Conservation (phyloP, 352 stramenopile species). For the Phytopythium oedochilum region DNA sequence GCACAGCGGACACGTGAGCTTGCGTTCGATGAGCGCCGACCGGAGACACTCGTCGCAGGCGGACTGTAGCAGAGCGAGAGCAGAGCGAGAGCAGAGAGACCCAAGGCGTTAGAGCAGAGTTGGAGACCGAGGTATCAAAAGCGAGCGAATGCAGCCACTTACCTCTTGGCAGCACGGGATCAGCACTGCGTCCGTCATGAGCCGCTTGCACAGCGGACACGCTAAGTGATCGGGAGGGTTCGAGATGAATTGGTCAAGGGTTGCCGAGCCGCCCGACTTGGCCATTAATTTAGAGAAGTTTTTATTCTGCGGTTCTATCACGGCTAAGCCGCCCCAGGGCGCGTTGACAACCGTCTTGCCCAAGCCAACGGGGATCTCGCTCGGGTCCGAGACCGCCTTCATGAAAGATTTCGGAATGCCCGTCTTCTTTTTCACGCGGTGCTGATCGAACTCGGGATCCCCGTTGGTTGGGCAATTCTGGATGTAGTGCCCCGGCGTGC, state of each 20-base stretch:
- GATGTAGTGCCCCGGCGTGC: slow-evolving; percentile 82
- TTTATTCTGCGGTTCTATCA: slow-evolving; percentile 90
- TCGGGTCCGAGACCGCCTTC: slow-evolving; percentile 82
- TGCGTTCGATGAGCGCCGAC: slow-evolving; percentile 68
- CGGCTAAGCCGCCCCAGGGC: slow-evolving; percentile 80
- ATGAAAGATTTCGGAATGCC: slow-evolving; percentile 88
- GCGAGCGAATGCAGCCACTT: slow-evolving; percentile 17
- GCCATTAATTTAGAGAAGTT: slow-evolving; percentile 91
- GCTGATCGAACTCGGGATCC: slow-evolving; percentile 84
- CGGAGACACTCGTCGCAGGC: slow-evolving; percentile 83
- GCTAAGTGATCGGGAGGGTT: slow-evolving; percentile 87
- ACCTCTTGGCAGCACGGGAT: slow-evolving; percentile 89
- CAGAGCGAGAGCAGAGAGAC: neutral
- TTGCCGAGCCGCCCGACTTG: slow-evolving; percentile 83
- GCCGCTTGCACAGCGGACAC: slow-evolving; percentile 84
- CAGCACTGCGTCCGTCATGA: slow-evolving; percentile 86
- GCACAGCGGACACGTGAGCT: slow-evolving; percentile 79
- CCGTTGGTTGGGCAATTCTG: slow-evolving; percentile 88
- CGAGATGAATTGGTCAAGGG: slow-evolving; percentile 88
- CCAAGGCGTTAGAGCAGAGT: neutral
- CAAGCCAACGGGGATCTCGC: slow-evolving; percentile 74
- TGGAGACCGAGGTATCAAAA: slow-evolving; percentile 8
- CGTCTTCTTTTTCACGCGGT: slow-evolving; percentile 86
- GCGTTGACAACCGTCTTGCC: slow-evolving; percentile 87
- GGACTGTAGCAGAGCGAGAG: slow-evolving; percentile 42